phyloP scores from a whole-genome alignment of 169 alveolate species.

The Amoebophrya sp. region DNA sequence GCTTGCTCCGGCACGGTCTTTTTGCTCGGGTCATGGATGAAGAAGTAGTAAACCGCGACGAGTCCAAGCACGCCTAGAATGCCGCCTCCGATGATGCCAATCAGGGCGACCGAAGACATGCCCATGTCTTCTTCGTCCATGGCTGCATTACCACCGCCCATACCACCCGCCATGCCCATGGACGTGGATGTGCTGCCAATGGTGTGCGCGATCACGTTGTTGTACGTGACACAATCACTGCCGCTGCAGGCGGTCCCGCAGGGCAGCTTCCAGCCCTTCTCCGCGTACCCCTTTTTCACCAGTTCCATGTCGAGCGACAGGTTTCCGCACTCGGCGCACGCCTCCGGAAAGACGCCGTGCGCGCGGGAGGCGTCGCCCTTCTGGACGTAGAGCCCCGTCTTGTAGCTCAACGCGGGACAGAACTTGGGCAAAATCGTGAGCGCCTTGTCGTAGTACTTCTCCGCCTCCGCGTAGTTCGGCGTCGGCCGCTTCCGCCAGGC shows the following conservation, averaged over 20 bases:
- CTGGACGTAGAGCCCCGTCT: neutral
- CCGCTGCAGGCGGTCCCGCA: neutral
- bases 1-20: no score
- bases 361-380: neutral
- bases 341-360: neutral
- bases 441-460: neutral
- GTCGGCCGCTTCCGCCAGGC: neutral
- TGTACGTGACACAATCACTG: neutral
- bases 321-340: neutral
- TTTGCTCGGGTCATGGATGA: no score
- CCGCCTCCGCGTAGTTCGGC: neutral
- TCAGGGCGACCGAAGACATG: no score
- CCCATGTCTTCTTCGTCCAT: no score
- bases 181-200: no score
- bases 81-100: no score
- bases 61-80: no score
- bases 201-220: no score
- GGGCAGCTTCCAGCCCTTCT: neutral
- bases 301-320: neutral
- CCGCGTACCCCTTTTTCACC: neutral
- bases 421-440: neutral
- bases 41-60: no score
- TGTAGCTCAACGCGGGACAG: neutral
- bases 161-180: no score
- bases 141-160: no score